Evolutionary conservation across 192 early-diverging fungal species (phyloP), one percentile per base, ranked within the genome.

Genomic region (Gonapodya sp.): DNA sequence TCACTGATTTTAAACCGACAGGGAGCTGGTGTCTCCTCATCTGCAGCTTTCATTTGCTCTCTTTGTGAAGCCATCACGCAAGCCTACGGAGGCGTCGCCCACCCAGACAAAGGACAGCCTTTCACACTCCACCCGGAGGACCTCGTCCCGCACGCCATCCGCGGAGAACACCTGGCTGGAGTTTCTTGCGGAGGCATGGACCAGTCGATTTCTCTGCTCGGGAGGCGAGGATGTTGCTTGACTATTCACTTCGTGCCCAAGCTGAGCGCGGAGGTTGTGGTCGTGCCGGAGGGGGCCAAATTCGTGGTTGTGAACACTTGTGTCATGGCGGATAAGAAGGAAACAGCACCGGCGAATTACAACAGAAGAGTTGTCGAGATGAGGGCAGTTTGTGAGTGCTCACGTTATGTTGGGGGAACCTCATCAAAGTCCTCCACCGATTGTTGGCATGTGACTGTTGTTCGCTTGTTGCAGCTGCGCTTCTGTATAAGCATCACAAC

Each of bases 291-390:
- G 0, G 88, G 31, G 2, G 32, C 93, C 33, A 89, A 89, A 24
- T 98, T 98, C 85, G 93, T 97, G 72, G 92, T 98, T 81, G 94
- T 96, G 35, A 93, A 98, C 86, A 94, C 95, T 0, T 84, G 95
- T 36, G 94, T 96, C 0, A 91, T 90, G 0, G 88, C 94, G 8
- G 94, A 98, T 82, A 98, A 98, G 84, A 89, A 91, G 36, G 91
- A 93, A 0, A 96, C 95, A 2, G 96, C 93, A 0, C 94, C 96
- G 1, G 91, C 87, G 1, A 90, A 94, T 84, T 98, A 98, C 85
- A 98, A 98, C 85, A 85, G 97, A 18, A 92, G 96, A 35, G 96
- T 97, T 0, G 93, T 97, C 30, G 96, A 98, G 82, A 95, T 94
- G 8, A 92, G 94, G 30, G 82, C 96, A 0, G 95, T 91, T 14